Evolutionary conservation across 108 stramenopile genomes (phyloP).

Genomic region (Cylindrotheca closterium): DNA sequence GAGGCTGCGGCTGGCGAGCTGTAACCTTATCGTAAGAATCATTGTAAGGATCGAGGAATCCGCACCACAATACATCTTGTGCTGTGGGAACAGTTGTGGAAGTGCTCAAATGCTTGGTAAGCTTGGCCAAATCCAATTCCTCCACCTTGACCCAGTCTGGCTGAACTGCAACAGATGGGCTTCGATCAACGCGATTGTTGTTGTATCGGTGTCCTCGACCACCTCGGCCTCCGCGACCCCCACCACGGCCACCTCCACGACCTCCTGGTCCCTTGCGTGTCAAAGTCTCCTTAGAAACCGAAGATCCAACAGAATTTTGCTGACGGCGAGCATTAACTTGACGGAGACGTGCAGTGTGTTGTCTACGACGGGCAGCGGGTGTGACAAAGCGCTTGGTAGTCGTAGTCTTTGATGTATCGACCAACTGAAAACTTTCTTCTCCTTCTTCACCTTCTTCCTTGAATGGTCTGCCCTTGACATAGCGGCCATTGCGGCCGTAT

Average conservation of each 20-base stretch:
- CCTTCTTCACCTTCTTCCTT: conserved; percentile 80
- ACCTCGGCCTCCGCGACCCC: conserved; percentile 44
- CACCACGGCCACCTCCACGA: conserved; percentile 38
- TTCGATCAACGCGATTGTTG: conserved; percentile 53
- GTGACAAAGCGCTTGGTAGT: conserved; percentile 62
- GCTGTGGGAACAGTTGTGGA: conserved; percentile 52
- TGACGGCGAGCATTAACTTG: conserved; percentile 75
- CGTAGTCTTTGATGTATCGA: conserved; percentile 86
- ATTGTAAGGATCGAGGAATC: conserved; percentile 92
- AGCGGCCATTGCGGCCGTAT: conserved; percentile 37
- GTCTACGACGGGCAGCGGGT: conserved; percentile 51
- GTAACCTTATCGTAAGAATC: conserved; percentile 92
- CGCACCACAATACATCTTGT: conserved; percentile 91
- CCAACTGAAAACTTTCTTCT: conserved; percentile 79
- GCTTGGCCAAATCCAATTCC: conserved; percentile 90
- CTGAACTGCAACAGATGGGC: conserved; percentile 87
- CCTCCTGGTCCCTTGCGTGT: conserved; percentile 38
- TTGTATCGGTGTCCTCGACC: conserved; percentile 16
- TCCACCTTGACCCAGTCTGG: conserved; percentile 89
- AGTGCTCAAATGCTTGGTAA: conserved; percentile 68
- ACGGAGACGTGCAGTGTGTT: conserved; percentile 62
- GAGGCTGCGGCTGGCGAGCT: conserved; percentile 56
- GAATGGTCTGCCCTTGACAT: conserved; percentile 46
- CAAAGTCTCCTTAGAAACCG: conserved; percentile 27
- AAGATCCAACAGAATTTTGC: conserved; percentile 24